Conservation (phyloP, 1,139 yeast genomes). For the Meyerozyma smithsonii region DNA sequence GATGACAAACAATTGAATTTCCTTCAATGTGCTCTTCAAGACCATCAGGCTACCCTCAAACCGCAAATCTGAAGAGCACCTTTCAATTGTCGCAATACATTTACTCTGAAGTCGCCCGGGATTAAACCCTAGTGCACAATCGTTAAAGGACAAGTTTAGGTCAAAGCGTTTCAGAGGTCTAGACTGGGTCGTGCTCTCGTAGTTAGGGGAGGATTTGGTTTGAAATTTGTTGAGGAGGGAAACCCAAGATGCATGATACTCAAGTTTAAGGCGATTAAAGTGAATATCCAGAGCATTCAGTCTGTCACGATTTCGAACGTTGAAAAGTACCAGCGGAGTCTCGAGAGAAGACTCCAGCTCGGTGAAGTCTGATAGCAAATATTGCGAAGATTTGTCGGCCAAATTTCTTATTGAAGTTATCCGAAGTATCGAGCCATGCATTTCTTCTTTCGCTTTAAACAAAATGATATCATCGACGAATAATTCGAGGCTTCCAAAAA, state of each 20-base stretch:
- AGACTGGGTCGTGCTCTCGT: not conserved
- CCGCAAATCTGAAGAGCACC: constrained; percentile 49
- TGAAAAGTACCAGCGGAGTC: not conserved
- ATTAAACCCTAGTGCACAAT: constrained; percentile 51
- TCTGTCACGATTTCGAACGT: not conserved
- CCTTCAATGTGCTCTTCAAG: constrained; percentile 42
- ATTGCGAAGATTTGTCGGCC: not conserved
- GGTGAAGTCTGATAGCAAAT: not conserved
- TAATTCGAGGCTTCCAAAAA: not conserved
- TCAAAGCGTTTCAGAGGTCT: constrained; percentile 18
- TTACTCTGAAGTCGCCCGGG: constrained; percentile 58
- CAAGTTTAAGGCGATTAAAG: not conserved
- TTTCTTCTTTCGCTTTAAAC: not conserved
- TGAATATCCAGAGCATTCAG: not conserved
- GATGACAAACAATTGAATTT: constrained; percentile 44
- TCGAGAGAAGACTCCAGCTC: not conserved
- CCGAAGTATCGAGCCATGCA: not conserved
- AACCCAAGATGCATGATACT: constrained; percentile 1
- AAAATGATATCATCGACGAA: not conserved
- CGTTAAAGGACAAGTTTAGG: constrained; percentile 43
- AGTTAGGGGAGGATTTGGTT: not conserved
- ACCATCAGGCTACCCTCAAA: constrained; percentile 28
- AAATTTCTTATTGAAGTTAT: not conserved
- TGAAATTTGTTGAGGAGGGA: not conserved
- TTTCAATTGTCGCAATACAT: constrained; percentile 44